A percentile compares a stretch with the other conserved stretches of the same genome.
phyloP scores from a whole-genome alignment of 208 protist genomes.

The Leishmania lainsoni region DNA sequence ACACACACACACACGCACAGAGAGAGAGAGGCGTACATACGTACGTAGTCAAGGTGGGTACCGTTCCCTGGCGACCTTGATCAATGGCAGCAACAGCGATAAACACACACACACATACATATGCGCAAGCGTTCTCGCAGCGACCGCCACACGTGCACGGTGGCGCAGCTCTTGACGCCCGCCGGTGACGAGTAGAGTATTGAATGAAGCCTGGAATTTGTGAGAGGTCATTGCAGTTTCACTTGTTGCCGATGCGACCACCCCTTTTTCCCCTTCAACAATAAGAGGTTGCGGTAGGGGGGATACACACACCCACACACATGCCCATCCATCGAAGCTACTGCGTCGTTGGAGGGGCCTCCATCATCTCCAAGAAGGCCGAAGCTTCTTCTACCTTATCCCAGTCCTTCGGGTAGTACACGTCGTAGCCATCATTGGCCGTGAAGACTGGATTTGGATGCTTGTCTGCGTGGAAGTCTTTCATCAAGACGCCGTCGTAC shows the following conservation, averaged over 20 bases:
- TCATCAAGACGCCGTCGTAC: constrained; percentile 64
- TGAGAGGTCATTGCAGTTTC: not conserved
- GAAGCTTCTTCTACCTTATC: constrained; percentile 62
- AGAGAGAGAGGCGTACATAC: not conserved
- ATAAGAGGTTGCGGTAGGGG: not conserved
- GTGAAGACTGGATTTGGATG: constrained; percentile 74
- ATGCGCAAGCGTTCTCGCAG: not conserved
- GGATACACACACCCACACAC: not conserved
- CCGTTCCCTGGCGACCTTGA: not conserved
- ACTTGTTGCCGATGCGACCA: not conserved
- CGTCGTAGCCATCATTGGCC: constrained; percentile 63
- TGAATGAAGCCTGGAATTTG: no score
- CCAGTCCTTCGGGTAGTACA: constrained; percentile 64
- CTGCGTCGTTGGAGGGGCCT: not conserved
- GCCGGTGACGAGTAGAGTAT: no score
- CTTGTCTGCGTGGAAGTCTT: constrained; percentile 41
- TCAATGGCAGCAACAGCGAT: not conserved
- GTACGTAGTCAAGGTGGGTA: not conserved
- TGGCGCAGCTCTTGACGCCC: no score
- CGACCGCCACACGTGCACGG: no score
- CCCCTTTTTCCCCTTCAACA: not conserved
- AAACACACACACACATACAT: not conserved
- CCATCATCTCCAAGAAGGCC: constrained; percentile 73
- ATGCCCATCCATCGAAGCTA: not conserved
- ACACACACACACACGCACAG: not conserved